Evolutionary conservation across 768 basidiomycete genomes (phyloP), one percentile per base, ranked within the genome.

Genomic region (Udeniomyces megalosporus): DNA sequence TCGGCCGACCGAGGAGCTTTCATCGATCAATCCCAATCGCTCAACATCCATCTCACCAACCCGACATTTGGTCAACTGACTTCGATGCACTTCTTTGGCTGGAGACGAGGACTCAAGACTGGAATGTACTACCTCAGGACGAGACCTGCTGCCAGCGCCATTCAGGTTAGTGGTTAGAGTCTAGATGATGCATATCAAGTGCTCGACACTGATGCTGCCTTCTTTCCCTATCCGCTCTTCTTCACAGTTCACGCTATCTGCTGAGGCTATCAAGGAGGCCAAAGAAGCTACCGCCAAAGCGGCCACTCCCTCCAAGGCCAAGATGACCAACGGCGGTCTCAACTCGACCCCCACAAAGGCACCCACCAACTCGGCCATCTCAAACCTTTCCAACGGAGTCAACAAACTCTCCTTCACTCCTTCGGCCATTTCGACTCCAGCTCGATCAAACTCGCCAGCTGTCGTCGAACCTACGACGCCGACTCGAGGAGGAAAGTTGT

Each of bases 21-120:
- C 78, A 95, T 97, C 75, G 93, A 90, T 76, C 93, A 99, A 46
- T 63, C 83, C 67, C 93, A 97, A 76, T 86, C 84, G 65, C 77
- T 99, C 72, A 97, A 97, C 74, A 81, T 99, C 61, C 93, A 96
- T 73, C 75, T 99, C 52, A 83, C 87, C 71, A 78, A 84, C 44
- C 93, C 93, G 32, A 89, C 89, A 3, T 77, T 84, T 62, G 88
- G 88, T 10, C 93, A 99, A 74, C 78, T 99, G 66, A 92, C 90
- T 44, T 86, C 84, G 65, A 91, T 91, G 89, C 90, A 92, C 74
- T 93, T 92, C 78, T 96, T 96, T 72, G 95, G 91, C n/a, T 97
- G 95, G 95, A 93, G 93, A 81, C 89, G 89, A 76, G 95, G 95
- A 35, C 76, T 99, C 71, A 99, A 99, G 81, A 99, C 95, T 0